Base-by-base conservation (phyloP, 495 filamentous ascomycete genomes). In the Rostrohypoxylon terebratum region DNA sequence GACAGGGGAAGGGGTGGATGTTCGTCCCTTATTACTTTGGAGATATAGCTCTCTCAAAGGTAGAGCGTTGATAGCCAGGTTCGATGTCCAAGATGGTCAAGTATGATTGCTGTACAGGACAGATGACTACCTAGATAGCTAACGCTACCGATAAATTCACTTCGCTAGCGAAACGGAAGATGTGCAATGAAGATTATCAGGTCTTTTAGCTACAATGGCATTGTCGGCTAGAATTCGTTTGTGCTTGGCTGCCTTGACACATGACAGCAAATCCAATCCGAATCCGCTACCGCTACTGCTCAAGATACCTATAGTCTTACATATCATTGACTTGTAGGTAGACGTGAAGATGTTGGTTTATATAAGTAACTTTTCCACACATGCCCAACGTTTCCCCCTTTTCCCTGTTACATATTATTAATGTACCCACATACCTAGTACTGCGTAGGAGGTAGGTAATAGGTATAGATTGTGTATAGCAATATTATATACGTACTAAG, bases 1-100 rank as follows among this genome's bases (percentile, higher is more conserved):
- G n/a, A n/a, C n/a, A n/a, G n/a, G 51, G 48, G 18, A n/a, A 7
- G 18, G 10, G 13, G 44, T 18, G n/a, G 5, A 16, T n/a, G 28
- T 33, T 65, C 34, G 28, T 16, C 58, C 25, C 63, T 66, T 28
- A 25, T 45, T 38, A 57, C 38, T 10, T 58, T 58, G 38, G 54
- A 66, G 11, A 58, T 58, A 47, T 4, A 14, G 63, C 5, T 47
- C 13, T 25, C 40, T 18, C 25, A 14, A n/a, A 31, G 48, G 50
- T 23, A 6, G 21, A 34, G 25, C 42, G 33, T 8, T 31, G 34
- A 11, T 33, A 47, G 6, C 25, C 23, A 2, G 14, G 48, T 31
- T 31, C 31, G n/a, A 53, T 53, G 3, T 53, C 48, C 7, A 23
- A 31, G 31, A 1, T 25, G 48, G 28, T 53, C 4, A 31, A 31